Evolutionary conservation across 192 early-diverging fungal genomes (phyloP), one percentile per base, ranked within the genome.

Genomic region (Rhizophagus clarus): DNA sequence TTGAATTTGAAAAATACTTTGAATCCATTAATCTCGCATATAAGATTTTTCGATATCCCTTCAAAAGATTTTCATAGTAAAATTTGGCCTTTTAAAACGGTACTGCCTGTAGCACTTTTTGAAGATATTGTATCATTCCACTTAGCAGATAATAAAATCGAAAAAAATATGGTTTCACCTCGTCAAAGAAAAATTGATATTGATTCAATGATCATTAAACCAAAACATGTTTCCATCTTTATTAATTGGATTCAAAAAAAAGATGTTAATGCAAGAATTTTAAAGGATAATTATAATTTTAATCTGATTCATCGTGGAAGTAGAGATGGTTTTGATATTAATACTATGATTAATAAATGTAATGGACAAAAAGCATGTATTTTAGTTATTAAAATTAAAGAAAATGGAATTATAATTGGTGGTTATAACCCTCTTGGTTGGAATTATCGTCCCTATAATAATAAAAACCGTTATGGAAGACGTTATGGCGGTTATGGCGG

Each of bases 11-110:
- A 77, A 22, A 67, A 77, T 11, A 49, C 24, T 47, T 26, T 77
- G 24, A 4, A 67, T 8, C 32, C 8, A 26, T 68, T 37, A 12
- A 77, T 77, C 1, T 37, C 5, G 0, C 29, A 62, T 17, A 28
- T 77, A 0, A 26, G 76, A 32, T 77, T 74, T 14, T 74, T 60
- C 1, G 73, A 74, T 12, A 74, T 74, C 20, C 51, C 64, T 24
- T 56, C 63, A 31, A 20, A 12, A 12, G 63, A 77, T 40, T 77
- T 77, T 45, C 0, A 67, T 67, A 29, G 47, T 20, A n/a, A 77
- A 3, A 22, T 74, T 1, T 17, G 45, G 24, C 72, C 72, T 3
- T 56, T 26, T 31, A 74, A 51, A 31, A 15, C 14, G 2, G 29
- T 49, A 3, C 2, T 74, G 17, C 72, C 72, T 34, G 10, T 3